Evolutionary conservation across 305 asterid genomes (phyloP).

Genomic region (Fraxinus dipetala): DNA sequence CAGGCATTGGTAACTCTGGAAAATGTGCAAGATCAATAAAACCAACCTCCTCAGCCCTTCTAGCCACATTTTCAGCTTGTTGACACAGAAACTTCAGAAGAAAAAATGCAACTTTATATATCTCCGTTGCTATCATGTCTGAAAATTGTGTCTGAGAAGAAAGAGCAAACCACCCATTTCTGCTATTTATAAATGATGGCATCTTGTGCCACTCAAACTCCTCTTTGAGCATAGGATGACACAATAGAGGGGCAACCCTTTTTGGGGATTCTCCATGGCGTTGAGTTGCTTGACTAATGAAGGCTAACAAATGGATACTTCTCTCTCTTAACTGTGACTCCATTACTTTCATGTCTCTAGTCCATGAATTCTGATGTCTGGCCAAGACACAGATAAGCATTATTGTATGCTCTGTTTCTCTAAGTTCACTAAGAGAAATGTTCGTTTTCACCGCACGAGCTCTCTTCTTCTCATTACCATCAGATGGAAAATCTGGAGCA

Average conservation of each 20-base stretch:
- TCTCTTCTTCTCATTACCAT: conserved; percentile 70
- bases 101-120: conserved; percentile 69
- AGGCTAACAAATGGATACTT: conserved; percentile 78
- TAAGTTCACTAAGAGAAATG: conserved; percentile 62
- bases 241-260: conserved; percentile 55
- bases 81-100: conserved; percentile 73
- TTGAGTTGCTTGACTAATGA: conserved; percentile 76
- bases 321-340: conserved; percentile 85
- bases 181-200: conserved; percentile 70
- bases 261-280: conserved; percentile 60
- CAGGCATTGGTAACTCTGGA: conserved; percentile 99
- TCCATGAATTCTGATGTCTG: conserved; percentile 68
- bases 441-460: conserved; percentile 64
- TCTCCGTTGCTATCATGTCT: conserved; percentile 66
- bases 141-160: conserved; percentile 72
- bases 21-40: conserved; percentile 77
- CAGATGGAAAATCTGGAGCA: conserved; percentile 72
- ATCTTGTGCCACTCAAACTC: conserved; percentile 73
- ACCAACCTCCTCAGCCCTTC: conserved; percentile 85
- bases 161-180: conserved; percentile 85
- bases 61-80: conserved; percentile 78
- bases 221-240: conserved; percentile 66
- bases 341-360: conserved; percentile 56
- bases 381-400: conserved; percentile 74
- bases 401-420: conserved; percentile 73